Percentiles rank a stretch among this genome's conserved stretches.
Evolutionary conservation across 495 filamentous ascomycete species (phyloP).

Genomic region (Penicillium dipodomyicola): DNA sequence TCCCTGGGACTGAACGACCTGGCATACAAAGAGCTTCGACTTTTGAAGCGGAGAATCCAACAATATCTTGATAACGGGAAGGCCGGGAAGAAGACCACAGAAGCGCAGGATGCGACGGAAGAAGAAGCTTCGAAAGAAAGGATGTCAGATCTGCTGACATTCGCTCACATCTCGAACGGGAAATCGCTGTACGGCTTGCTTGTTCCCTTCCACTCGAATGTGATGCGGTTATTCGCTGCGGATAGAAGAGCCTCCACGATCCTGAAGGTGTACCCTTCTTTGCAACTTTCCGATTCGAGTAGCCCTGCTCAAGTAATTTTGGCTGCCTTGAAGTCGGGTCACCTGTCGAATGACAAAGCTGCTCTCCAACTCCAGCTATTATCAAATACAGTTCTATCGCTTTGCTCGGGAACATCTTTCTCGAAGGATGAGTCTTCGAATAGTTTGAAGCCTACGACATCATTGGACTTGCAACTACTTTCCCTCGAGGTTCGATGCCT

Average conservation of each 20-base stretch:
- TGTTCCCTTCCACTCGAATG: constrained; percentile 45
- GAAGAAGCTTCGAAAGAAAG: constrained; percentile 43
- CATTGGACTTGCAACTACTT: constrained; percentile 63
- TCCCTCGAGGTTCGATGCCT: constrained; percentile 63
- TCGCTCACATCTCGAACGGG: constrained; percentile 42
- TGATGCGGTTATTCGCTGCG: constrained; percentile 48
- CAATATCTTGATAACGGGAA: constrained; percentile 30
- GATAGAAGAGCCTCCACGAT: constrained; percentile 47
- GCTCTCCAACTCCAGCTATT: constrained; percentile 68
- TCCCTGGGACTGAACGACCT: constrained; percentile 68
- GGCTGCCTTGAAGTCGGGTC: constrained; percentile 43
- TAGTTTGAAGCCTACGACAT: constrained; percentile 55
- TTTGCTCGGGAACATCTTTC: constrained; percentile 48
- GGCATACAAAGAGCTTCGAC: constrained; percentile 72
- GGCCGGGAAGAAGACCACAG: constrained; percentile 23
- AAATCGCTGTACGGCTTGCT: constrained; percentile 37
- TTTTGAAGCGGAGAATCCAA: constrained; percentile 63
- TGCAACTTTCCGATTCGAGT: constrained; percentile 47
- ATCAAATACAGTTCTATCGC: constrained; percentile 62
- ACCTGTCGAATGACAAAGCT: constrained; percentile 54
- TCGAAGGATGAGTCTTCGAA: constrained; percentile 39
- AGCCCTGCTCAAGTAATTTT: constrained; percentile 68
- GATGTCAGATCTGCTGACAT: constrained; percentile 63
- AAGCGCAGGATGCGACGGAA: constrained; percentile 21
- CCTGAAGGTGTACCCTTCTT: constrained; percentile 45